phyloP scores from a whole-genome alignment of 148 eudicot genomes.

The Dysphania ambrosioides region DNA sequence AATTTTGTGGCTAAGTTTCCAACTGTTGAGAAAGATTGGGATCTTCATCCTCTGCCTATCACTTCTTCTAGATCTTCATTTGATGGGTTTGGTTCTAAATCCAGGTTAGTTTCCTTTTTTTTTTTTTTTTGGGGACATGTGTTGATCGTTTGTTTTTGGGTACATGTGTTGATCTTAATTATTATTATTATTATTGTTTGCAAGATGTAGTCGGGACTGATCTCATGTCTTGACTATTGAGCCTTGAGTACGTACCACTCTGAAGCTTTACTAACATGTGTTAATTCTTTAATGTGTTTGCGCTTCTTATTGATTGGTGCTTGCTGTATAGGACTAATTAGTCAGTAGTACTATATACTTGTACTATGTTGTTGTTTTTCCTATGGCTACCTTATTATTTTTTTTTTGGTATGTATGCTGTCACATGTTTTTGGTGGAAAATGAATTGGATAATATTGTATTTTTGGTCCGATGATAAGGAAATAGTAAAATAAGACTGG shows the following conservation, averaged over 20 bases:
- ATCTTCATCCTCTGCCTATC: conserved; percentile 58
- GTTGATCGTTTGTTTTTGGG: not conserved
- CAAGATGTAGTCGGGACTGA: too few relatives aligned
- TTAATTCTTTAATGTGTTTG: too few relatives aligned
- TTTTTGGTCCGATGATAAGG: not conserved
- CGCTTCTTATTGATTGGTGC: too few relatives aligned
- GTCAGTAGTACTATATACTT: too few relatives aligned
- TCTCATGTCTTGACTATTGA: too few relatives aligned
- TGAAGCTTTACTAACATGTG: too few relatives aligned
- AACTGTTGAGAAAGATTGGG: conserved; percentile 55
- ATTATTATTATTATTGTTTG: too few relatives aligned
- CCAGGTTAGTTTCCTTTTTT: conserved; percentile 43
- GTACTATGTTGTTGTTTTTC: too few relatives aligned
- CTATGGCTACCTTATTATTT: too few relatives aligned
- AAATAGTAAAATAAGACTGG: not conserved
- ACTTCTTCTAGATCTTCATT: conserved; percentile 39
- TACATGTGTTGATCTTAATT: too few relatives aligned
- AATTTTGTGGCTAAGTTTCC: conserved; percentile 52
- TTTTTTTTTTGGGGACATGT: not conserved
- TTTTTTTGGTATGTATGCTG: not conserved
- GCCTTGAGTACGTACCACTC: too few relatives aligned
- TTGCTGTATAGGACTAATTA: too few relatives aligned
- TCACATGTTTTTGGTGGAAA: conserved; percentile 3
- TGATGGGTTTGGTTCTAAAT: conserved; percentile 40
- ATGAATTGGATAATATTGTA: not conserved